A percentile compares a stretch with the other conserved stretches of the same genome.
Conservation (phyloP, 345 rosid species). For the Linum lewisii region DNA sequence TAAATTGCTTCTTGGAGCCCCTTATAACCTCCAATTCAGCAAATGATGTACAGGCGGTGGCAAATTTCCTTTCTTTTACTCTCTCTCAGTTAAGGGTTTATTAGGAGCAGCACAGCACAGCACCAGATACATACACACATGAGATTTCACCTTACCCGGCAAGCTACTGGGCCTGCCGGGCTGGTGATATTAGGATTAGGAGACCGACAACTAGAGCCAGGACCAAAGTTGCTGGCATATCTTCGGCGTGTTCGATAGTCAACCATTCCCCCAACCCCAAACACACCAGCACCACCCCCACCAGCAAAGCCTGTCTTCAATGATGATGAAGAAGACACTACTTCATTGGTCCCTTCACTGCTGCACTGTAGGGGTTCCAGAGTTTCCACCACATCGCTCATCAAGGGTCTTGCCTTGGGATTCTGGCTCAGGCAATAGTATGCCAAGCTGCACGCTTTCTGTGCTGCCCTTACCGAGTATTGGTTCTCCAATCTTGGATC, state of each 20-base stretch:
- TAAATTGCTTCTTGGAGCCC: no score
- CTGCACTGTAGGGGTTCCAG: constrained; percentile 76
- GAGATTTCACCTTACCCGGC: constrained; percentile 84
- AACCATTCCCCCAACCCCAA: constrained; percentile 70
- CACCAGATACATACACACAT: no score
- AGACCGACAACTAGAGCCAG: constrained; percentile 67
- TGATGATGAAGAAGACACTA: constrained; percentile 27
- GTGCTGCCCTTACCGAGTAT: constrained; percentile 85
- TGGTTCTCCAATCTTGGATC: constrained; percentile 87
- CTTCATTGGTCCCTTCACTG: constrained; percentile 33
- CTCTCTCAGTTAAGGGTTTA: no score
- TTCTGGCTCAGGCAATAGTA: constrained; percentile 91
- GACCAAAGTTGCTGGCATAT: constrained; percentile 60
- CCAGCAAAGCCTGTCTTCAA: constrained; percentile 26
- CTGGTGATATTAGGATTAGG: constrained; percentile 72
- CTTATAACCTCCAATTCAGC: no score
- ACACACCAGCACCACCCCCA: constrained; percentile 24
- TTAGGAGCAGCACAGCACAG: no score
- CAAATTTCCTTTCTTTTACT: no score
- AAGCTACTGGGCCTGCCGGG: constrained; percentile 64
- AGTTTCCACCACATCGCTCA: constrained; percentile 96
- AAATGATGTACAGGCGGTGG: no score
- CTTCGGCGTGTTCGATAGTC: constrained; percentile 51
- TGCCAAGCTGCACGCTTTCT: constrained; percentile 93
- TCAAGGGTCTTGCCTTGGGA: constrained; percentile 93